These are phyloP conservation scores for Lichtheimia corymbifera DNA, from an alignment of 371 early-diverging fungal species.

Conservation along the genomic window DNA sequence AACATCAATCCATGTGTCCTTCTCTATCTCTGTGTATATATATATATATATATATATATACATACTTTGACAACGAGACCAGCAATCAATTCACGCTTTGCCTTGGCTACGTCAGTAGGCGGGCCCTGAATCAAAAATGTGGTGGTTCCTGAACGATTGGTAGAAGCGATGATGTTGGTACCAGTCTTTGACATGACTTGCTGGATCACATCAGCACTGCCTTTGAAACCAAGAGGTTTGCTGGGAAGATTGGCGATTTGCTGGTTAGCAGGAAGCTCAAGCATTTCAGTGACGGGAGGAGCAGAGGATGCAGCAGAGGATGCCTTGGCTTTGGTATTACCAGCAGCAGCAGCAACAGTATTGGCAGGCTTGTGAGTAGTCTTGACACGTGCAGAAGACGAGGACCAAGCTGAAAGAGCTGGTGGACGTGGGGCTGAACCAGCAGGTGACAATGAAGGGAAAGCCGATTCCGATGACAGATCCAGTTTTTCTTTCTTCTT, in stretches of 20 bases:
- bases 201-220: conserved; percentile 72
- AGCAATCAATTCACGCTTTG: conserved; percentile 78
- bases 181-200: conserved; percentile 68
- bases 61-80: conserved; percentile 77
- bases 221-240: conserved; percentile 58
- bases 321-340: conserved; percentile 8
- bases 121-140: conserved; percentile 87
- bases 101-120: conserved; percentile 73
- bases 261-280: conserved; percentile 66
- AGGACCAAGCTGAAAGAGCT: conserved; percentile 49
- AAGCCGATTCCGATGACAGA: conserved; percentile 67
- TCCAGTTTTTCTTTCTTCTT: conserved; percentile 41
- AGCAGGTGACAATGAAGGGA: conserved; percentile 70
- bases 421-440: conserved; percentile 46
- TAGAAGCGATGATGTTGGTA: conserved; percentile 87
- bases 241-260: conserved; percentile 44
- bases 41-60: conserved; percentile 25
- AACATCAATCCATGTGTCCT: background rate
- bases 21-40: no score
- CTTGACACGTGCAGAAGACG: conserved; percentile 52
- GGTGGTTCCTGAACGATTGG: conserved; percentile 74
- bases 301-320: conserved; percentile 15
- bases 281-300: conserved; percentile 55
- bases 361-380: conserved; percentile 11
- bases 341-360: conserved; percentile 15